phyloP scores from a whole-genome alignment of 257 asterid genomes.

The Nicotiana obtusifolia region DNA sequence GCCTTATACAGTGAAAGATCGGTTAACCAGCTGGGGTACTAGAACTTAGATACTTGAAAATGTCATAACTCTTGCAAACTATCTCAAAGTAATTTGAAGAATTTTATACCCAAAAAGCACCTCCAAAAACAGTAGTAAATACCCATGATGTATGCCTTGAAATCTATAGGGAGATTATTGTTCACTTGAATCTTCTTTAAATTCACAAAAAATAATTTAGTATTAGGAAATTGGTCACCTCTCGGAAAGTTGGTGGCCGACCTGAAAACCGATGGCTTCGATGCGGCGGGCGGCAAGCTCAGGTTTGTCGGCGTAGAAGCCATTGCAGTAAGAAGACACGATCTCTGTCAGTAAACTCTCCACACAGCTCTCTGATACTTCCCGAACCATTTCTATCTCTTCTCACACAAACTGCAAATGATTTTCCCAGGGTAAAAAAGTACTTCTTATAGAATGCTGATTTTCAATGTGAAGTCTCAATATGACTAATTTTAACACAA shows the following conservation, averaged over 20 bases:
- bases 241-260: constrained; percentile 88
- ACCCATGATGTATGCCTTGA: background rate
- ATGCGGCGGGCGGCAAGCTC: constrained; percentile 96
- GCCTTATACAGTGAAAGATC: no score
- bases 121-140: background rate
- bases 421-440: no score
- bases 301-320: constrained; percentile 78
- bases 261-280: constrained; percentile 94
- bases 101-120: background rate
- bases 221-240: constrained; percentile 31
- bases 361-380: constrained; percentile 89
- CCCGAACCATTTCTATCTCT: constrained; percentile 45
- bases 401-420: background rate
- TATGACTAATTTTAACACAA: no score
- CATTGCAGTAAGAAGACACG: constrained; percentile 69
- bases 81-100: background rate
- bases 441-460: no score
- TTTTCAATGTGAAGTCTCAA: no score
- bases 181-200: background rate
- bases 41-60: background rate
- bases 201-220: background rate
- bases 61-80: background rate
- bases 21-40: no score
- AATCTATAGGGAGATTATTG: background rate
- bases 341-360: constrained; percentile 87